Conservation (phyloP, 371 early-diverging fungal species). For the Mortierella sp. region DNA sequence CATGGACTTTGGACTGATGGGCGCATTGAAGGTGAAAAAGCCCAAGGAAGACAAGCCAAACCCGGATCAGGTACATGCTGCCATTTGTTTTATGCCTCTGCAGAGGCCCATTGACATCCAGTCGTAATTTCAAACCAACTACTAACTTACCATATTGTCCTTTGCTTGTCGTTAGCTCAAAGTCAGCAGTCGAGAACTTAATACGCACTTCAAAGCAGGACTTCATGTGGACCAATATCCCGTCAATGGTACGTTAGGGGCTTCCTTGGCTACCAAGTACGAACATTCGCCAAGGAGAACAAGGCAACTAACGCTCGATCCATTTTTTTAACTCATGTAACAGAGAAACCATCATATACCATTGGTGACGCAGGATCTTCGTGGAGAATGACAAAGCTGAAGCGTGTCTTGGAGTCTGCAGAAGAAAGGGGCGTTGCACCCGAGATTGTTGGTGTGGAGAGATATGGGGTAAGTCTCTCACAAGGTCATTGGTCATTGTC, state of each 20-base stretch:
- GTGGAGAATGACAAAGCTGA: slow-evolving; percentile 89
- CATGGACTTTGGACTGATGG: slow-evolving; percentile 54
- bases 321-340: neutral
- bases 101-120: no score
- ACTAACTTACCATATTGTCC: neutral
- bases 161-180: slow-evolving; percentile 50
- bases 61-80: slow-evolving; percentile 39
- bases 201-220: slow-evolving; percentile 63
- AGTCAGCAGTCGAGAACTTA: slow-evolving; percentile 68
- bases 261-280: neutral
- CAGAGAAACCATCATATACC: slow-evolving; percentile 56
- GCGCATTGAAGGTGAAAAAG: slow-evolving; percentile 42
- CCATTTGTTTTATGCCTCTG: neutral
- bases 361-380: slow-evolving; percentile 83
- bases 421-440: slow-evolving; percentile 74
- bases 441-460: slow-evolving; percentile 80
- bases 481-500: no score
- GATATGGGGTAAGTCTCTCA: slow-evolving; percentile 68
- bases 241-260: slow-evolving; percentile 46
- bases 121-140: neutral
- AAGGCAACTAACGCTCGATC: neutral
- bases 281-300: neutral
- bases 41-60: slow-evolving; percentile 50
- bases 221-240: slow-evolving; percentile 64
- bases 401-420: slow-evolving; percentile 78